Conservation (phyloP, 768 basidiomycete genomes). For the Tricholoma hemisulphureum region DNA sequence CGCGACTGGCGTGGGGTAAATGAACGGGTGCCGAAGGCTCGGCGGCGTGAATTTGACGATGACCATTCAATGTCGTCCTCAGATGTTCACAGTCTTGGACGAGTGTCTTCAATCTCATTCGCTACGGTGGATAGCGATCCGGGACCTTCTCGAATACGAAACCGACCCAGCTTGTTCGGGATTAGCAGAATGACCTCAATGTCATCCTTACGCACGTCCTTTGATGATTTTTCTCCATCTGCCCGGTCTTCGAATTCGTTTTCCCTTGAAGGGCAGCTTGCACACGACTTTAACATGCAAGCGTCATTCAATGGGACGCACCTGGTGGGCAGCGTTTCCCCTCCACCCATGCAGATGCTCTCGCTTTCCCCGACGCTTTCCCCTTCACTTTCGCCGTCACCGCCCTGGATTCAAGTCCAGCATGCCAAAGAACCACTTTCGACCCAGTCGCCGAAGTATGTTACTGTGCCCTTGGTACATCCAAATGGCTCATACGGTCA, state of each 20-base stretch:
- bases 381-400: constrained; percentile 45
- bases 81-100: constrained; percentile 73
- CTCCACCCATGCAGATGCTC: constrained; percentile 72
- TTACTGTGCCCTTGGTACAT: constrained; percentile 35
- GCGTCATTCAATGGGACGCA: constrained; percentile 63
- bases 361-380: constrained; percentile 68
- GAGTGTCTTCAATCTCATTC: constrained; percentile 77
- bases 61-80: constrained; percentile 91
- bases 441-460: constrained; percentile 38
- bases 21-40: constrained; percentile 71
- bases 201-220: constrained; percentile 71
- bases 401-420: constrained; percentile 53
- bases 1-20: constrained; percentile 53
- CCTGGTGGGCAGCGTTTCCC: constrained; percentile 65
- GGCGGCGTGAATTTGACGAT: constrained; percentile 83
- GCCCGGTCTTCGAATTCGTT: constrained; percentile 79
- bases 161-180: constrained; percentile 59
- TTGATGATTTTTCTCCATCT: constrained; percentile 70
- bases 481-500: constrained; percentile 44
- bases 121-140: constrained; percentile 86
- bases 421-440: constrained; percentile 37
- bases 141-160: constrained; percentile 66
- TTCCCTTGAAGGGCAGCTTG: constrained; percentile 72
- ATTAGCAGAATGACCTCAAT: constrained; percentile 76
- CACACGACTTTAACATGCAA: constrained; percentile 70